These are phyloP conservation scores for Ustilago tritici DNA, from an alignment of 1,284 basidiomycete genomes.

Conservation along the genomic window DNA sequence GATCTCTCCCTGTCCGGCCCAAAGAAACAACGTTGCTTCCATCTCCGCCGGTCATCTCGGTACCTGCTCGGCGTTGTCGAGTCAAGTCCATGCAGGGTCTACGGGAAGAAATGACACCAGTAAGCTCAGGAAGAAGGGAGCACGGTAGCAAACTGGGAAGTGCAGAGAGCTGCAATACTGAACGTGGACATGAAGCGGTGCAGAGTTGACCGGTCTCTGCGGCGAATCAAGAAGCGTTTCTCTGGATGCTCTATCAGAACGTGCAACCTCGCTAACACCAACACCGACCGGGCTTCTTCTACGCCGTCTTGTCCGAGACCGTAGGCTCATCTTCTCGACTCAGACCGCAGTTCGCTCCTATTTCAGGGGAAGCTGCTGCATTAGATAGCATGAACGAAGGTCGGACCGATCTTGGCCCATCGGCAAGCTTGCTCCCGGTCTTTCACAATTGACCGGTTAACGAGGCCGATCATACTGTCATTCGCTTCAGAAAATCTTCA, in stretches of 20 bases:
- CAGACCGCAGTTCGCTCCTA: too few relatives aligned
- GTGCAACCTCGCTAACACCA: background rate
- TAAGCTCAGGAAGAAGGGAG: background rate
- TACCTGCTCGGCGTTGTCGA: background rate
- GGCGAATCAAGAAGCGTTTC: constrained; percentile 3
- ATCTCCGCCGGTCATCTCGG: background rate
- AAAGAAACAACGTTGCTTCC: constrained; percentile 14
- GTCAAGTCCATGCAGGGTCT: background rate
- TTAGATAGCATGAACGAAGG: too few relatives aligned
- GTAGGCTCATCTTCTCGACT: too few relatives aligned
- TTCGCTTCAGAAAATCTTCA: background rate
- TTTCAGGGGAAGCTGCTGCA: too few relatives aligned
- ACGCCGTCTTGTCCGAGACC: background rate
- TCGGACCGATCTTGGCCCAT: background rate
- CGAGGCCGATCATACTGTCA: background rate
- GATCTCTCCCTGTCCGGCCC: background rate
- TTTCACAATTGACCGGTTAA: background rate
- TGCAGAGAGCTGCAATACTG: background rate
- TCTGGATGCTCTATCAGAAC: background rate
- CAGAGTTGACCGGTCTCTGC: constrained; percentile 4
- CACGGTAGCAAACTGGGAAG: background rate
- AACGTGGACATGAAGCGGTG: constrained; percentile 1
- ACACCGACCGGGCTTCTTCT: background rate
- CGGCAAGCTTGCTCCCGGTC: background rate
- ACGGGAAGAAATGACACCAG: background rate